Evolutionary conservation across 1,139 yeast genomes (phyloP), one percentile per base, ranked within the genome.

Genomic region (Diutina mesorugosa): DNA sequence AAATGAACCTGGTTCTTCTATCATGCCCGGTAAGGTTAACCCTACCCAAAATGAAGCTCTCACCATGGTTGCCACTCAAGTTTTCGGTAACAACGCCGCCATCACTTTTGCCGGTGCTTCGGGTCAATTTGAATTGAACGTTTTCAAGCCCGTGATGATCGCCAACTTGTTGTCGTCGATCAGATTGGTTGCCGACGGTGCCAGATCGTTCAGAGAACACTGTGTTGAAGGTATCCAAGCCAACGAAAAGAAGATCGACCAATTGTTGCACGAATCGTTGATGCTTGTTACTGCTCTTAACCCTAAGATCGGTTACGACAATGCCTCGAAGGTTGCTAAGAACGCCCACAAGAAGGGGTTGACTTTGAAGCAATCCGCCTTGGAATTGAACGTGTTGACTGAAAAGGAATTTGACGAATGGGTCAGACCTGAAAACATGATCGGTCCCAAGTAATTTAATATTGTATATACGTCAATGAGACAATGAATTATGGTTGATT

Each of bases 11-110:
- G 99, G 99, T 69, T 90, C 97, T 60, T 90, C 97, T 38, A 93
- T 93, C 72, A 93, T 95, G 99, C 99, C 99, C 57, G 99, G 99
- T 69, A 93, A 93, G 78, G 98, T 93, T 62, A 93, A 93, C 80
- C 99, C 99, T 63, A 93, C 99, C 59, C 99, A 93, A 78, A 91
- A 91, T 73, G 99, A 93, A 79, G 99, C 99, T 57, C 78, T 93
- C 72, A 93, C 99, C 61, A 95, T 95, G 96, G 96, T 91, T 60
- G 91, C 97, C 68, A 83, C 95, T 61, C 99, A 93, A 78, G 98
- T 93, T 45, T 88, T 93, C 71, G 99, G 99, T 71, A 93, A 95
- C 83, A 87, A 95, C 73, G 76, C 96, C 58, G 83, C 97, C 62
- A 89, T 93, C 74, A 91, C 99, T 47, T 90, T 89, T 70, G 95